Evolutionary conservation across 805 yeast genomes (phyloP), one percentile per base, ranked within the genome.

Genomic region (Schizosaccharomyces lindneri): DNA sequence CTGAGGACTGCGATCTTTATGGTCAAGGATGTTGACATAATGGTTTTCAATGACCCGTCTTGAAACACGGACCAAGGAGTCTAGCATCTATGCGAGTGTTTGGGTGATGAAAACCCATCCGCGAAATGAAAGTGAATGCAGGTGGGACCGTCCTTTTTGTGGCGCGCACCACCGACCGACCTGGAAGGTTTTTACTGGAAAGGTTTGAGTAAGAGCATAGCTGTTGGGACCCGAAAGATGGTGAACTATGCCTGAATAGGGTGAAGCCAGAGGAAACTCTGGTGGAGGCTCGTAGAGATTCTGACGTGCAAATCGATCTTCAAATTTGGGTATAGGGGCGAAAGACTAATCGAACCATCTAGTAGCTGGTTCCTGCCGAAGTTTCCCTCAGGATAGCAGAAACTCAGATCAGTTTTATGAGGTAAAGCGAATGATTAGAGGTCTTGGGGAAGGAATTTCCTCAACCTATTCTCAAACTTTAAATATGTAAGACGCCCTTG

Each of bases 241-340:
- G 75, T 72, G 74, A 71, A 71, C 74, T 72, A 72, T 72, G 73
- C 74, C 73, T 72, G 74, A 71, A 71, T 71, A 71, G 74, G 74
- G 74, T 71, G 73, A 72, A 72, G 74, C 74, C 74, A 71, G 74
- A 72, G 74, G 74, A 72, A 71, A 72, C 73, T 72, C 74, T 71
- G 74, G 74, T 71, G 74, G 74, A 72, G 73, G 73, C 73, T 71
- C 75, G 73, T 69, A 72, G 74, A 73, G 73, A 73, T 72, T 72
- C 74, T 72, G 74, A 72, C 73, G 74, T 72, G 74, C 74, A 72
- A 72, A 71, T 72, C 74, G 74, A 71, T 71, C 74, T 73, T 72
- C 73, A 71, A 71, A 70, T 72, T 71, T 71, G 74, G 73, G 74
- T 72, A 71, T 71, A 72, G 73, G 73, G 73, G 73, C 74, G 73